Evolutionary conservation across 768 basidiomycete genomes (phyloP).

Genomic region (Leccinum variicolor): DNA sequence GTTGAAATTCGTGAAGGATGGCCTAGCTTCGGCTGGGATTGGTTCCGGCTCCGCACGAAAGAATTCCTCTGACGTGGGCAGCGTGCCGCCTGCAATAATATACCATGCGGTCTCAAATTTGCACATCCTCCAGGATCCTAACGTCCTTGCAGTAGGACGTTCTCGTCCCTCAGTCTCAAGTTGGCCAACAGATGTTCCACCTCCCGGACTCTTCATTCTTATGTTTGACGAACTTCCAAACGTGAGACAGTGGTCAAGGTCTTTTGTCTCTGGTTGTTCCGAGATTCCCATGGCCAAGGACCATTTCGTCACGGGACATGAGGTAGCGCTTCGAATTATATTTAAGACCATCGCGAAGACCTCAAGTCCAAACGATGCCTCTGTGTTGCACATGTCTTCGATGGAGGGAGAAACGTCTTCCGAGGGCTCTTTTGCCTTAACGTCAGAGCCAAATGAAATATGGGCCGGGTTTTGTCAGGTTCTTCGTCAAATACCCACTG

Average conservation of each 20-base stretch:
- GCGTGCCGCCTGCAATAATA: conserved; percentile 46
- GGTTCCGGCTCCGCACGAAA: neutral
- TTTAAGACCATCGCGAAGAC: conserved; percentile 23
- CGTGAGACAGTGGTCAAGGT: conserved; percentile 60
- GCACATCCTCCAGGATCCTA: conserved; percentile 48
- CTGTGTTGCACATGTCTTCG: neutral
- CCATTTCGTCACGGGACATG: conserved; percentile 47
- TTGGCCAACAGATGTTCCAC: conserved; percentile 60
- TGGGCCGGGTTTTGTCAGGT: conserved; percentile 50
- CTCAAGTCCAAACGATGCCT: neutral
- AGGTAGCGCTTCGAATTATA: conserved; percentile 42
- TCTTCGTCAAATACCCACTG: conserved; percentile 53
- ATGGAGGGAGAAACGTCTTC: conserved; percentile 5
- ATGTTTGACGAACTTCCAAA: conserved; percentile 46
- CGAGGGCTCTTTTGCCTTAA: conserved; percentile 25
- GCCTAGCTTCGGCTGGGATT: conserved; percentile 36
- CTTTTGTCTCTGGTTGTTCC: conserved; percentile 39
- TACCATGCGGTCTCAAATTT: conserved; percentile 67
- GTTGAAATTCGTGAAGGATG: conserved; percentile 45
- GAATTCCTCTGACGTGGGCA: conserved; percentile 32
- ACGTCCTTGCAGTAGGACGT: conserved; percentile 37
- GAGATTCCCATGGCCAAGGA: conserved; percentile 45
- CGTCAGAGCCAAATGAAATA: conserved; percentile 40
- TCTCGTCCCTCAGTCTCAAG: conserved; percentile 25
- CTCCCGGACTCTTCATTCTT: conserved; percentile 59